phyloP scores from a whole-genome alignment of 2,329 filamentous ascomycete genomes.

The Beauveria bassiana region DNA sequence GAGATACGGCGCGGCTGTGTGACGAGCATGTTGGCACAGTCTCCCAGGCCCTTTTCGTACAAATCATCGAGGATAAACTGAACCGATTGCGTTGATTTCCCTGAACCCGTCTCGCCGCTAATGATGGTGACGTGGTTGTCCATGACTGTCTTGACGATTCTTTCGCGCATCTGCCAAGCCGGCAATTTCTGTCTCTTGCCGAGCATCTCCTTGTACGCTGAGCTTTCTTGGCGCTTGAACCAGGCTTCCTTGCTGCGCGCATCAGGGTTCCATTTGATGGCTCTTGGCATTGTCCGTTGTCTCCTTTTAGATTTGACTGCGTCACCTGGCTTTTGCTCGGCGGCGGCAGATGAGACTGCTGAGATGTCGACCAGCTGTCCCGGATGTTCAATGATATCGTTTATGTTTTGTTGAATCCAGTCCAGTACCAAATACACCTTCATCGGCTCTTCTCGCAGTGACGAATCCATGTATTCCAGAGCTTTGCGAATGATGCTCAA shows the following conservation, averaged over 20 bases:
- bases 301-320: constrained; percentile 22
- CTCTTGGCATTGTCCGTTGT: constrained; percentile 41
- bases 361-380: constrained; percentile 80
- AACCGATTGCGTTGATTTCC: constrained; percentile 94
- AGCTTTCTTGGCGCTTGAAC: constrained; percentile 56
- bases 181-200: constrained; percentile 65
- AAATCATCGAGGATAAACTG: constrained; percentile 93
- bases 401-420: constrained; percentile 82
- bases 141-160: constrained; percentile 68
- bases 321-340: constrained; percentile 37
- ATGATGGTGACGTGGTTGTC: constrained; percentile 88
- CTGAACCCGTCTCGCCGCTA: constrained; percentile 91
- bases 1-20: constrained; percentile 94
- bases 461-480: constrained; percentile 60
- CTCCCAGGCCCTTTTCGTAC: constrained; percentile 67
- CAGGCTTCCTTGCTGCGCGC: constrained; percentile 58
- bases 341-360: constrained; percentile 61
- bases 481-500: constrained; percentile 77
- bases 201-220: constrained; percentile 68
- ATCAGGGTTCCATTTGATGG: constrained; percentile 58
- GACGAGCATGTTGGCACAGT: constrained; percentile 81
- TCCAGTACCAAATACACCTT: constrained; percentile 80
- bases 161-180: constrained; percentile 76
- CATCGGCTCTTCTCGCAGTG: constrained; percentile 78
- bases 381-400: constrained; percentile 74